Conservation (phyloP, 2,329 filamentous ascomycete genomes). For the Nannizziopsis barbatae region DNA sequence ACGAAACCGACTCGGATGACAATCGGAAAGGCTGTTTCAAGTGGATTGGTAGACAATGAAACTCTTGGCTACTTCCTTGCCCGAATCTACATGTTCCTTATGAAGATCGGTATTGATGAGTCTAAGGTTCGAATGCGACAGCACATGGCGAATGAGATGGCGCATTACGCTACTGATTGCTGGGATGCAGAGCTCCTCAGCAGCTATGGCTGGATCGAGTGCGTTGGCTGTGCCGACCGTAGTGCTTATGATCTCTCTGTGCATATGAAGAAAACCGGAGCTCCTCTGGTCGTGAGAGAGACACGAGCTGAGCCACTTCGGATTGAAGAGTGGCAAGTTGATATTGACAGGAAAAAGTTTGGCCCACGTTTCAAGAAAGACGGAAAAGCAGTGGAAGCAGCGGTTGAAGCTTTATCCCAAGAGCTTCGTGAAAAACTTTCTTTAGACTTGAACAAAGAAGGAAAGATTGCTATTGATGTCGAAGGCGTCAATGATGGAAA, state of each 20-base stretch:
- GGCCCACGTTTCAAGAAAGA: constrained; percentile 94
- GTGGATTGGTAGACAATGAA: constrained; percentile 84
- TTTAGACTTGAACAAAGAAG: constrained; percentile 58
- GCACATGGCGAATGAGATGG: constrained; percentile 85
- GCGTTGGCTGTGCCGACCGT: constrained; percentile 90
- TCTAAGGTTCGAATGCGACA: constrained; percentile 90
- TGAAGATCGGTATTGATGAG: constrained; percentile 76
- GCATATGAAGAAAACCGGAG: constrained; percentile 84
- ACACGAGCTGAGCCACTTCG: constrained; percentile 63
- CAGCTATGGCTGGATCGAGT: constrained; percentile 95
- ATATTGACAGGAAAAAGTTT: constrained; percentile 90
- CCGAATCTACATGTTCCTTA: constrained; percentile 80
- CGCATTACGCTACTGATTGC: constrained; percentile 93
- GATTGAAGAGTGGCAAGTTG: constrained; percentile 77
- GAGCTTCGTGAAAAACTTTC: constrained; percentile 70
- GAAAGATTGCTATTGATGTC: constrained; percentile 68
- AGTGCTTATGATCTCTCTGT: constrained; percentile 90
- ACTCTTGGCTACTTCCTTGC: constrained; percentile 96
- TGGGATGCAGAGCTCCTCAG: constrained; percentile 94
- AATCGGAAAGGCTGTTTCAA: constrained; percentile 75
- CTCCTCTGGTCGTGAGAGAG: constrained; percentile 74
- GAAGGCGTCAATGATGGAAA: constrained; percentile 56
- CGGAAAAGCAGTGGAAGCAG: constrained; percentile 70
- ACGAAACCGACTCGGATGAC: constrained; percentile 61
- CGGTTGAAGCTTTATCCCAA: constrained; percentile 64